Evolutionary conservation across 2,329 filamentous ascomycete genomes (phyloP), one percentile per base, ranked within the genome.

Genomic region (Fusarium sulawesiense): DNA sequence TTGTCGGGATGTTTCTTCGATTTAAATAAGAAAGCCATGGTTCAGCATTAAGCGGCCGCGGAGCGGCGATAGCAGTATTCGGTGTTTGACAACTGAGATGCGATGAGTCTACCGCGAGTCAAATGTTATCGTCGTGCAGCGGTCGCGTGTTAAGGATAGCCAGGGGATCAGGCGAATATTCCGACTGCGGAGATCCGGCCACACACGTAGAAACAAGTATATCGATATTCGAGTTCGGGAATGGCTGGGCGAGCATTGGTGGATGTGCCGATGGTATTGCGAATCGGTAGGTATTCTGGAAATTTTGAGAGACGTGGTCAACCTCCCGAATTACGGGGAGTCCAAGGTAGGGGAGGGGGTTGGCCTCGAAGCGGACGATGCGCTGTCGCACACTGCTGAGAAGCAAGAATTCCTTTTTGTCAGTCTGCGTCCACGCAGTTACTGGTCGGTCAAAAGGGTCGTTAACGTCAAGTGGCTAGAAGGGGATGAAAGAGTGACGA

Each of bases 11-110:
- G 87, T 81, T 93, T 93, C 82, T 93, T 94, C 60, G 90, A 92
- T 80, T 93, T 93, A 84, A 94, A 94, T 67, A 94, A 86, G 80
- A 94, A 94, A 72, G 92, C 90, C 92, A 94, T 94, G 80, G 80
- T 85, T 80, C 76, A 75, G 81, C 77, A 78, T 75, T 53, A 63
- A 76, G 77, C 76, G 59, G 70, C 79, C 78, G 80, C 79, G 78
- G 75, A 75, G 77, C 77, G 79, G 79, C 74, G 76, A 75, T 65
- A 57, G 62, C 64, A 75, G 68, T 71, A 53, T 57, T 71, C 63
- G 49, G 41, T 47, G 49, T 47, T 49, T 54, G 46, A 59, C 32
- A 6, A 32, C n/a, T 30, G 42, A 32, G 53, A 66, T 64, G 56
- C 55, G 56, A 68, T 61, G 27, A 23, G 16, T 29, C 54, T 29